A percentile compares a stretch with the other conserved stretches of the same genome.
Evolutionary conservation across 768 basidiomycete genomes (phyloP).

Genomic region (Boletales sp.): DNA sequence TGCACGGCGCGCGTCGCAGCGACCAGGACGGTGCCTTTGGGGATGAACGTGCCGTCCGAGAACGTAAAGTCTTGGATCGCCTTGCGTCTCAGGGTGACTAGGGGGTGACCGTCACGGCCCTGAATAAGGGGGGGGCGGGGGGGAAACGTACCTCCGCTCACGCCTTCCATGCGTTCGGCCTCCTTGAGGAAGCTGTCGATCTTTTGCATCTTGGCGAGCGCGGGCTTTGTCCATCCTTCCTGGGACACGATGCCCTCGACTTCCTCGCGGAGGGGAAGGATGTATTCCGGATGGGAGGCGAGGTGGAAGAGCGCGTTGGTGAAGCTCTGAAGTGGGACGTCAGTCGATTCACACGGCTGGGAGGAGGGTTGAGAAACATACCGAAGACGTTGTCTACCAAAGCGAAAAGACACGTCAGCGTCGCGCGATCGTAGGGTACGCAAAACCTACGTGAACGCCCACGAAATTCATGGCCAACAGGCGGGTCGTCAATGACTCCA

Average conservation of each 20-base stretch:
- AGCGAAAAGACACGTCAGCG: not conserved
- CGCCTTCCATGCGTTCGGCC: slow-evolving; percentile 29
- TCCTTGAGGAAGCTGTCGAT: slow-evolving; percentile 42
- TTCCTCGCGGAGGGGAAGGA: slow-evolving; percentile 36
- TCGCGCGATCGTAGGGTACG: too few species aligned
- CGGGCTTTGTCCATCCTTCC: slow-evolving; percentile 27
- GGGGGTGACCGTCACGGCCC: not conserved
- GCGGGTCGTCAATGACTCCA: slow-evolving; percentile 21
- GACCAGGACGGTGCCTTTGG: slow-evolving; percentile 28
- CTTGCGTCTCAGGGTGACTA: slow-evolving; percentile 31
- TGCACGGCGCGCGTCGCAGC: slow-evolving; percentile 22
- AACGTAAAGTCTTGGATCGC: slow-evolving; percentile 32
- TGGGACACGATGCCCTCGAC: slow-evolving; percentile 26
- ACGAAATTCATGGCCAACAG: slow-evolving; percentile 10
- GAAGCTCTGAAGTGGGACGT: slow-evolving; percentile 21
- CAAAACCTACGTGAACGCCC: not conserved
- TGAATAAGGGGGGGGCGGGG: not conserved
- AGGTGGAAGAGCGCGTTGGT: slow-evolving; percentile 34
- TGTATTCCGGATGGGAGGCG: slow-evolving; percentile 32
- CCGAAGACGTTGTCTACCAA: slow-evolving; percentile 18
- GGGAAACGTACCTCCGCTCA: slow-evolving; percentile 19
- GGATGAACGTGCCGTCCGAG: slow-evolving; percentile 37
- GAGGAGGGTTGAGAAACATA: not conserved
- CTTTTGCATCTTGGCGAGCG: slow-evolving; percentile 29
- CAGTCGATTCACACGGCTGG: too few species aligned